A percentile compares a stretch with the other conserved stretches of the same genome.
phyloP scores from a whole-genome alignment of 768 basidiomycete species.

The Collybia mongolica region DNA sequence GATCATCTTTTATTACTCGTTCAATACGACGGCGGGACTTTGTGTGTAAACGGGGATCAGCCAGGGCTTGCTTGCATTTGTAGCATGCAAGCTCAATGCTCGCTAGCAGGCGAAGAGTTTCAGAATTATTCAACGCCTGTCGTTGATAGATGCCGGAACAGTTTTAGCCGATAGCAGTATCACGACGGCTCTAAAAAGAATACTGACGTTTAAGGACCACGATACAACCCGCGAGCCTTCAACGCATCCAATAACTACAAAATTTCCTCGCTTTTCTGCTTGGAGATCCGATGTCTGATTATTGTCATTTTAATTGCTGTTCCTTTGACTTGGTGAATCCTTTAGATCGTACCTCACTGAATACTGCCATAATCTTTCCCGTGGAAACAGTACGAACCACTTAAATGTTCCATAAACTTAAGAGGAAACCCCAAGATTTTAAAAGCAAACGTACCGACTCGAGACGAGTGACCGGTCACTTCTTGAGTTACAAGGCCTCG shows the following conservation, averaged over 20 bases:
- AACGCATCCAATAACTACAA: conserved; percentile 80
- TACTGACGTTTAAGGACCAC: conserved; percentile 81
- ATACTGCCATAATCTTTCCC: conserved; percentile 67
- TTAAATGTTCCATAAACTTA: conserved; percentile 18
- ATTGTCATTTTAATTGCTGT: too few relatives aligned
- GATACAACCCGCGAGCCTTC: conserved; percentile 74
- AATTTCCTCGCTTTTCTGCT: conserved; percentile 86
- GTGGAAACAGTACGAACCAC: conserved; percentile 66
- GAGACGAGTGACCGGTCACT: conserved; percentile 70
- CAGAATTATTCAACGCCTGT: conserved; percentile 80
- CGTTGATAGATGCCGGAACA: conserved; percentile 2
- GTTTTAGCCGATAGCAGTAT: conserved; percentile 9
- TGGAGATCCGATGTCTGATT: conserved; percentile 65
- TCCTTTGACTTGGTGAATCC: neutral
- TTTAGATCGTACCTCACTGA: conserved; percentile 57
- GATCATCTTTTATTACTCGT: conserved; percentile 82
- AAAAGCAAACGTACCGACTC: conserved; percentile 60
- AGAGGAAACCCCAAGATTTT: conserved; percentile 4
- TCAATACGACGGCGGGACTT: conserved; percentile 73
- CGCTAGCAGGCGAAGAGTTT: conserved; percentile 78
- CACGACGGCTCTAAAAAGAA: conserved; percentile 2
- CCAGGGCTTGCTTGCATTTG: conserved; percentile 64
- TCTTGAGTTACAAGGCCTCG: conserved; percentile 78
- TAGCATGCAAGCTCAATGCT: conserved; percentile 87
- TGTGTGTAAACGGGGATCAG: conserved; percentile 64